These are phyloP conservation scores for Gentiana dahurica DNA, from an alignment of 257 asterid species.

Conservation along the genomic window DNA sequence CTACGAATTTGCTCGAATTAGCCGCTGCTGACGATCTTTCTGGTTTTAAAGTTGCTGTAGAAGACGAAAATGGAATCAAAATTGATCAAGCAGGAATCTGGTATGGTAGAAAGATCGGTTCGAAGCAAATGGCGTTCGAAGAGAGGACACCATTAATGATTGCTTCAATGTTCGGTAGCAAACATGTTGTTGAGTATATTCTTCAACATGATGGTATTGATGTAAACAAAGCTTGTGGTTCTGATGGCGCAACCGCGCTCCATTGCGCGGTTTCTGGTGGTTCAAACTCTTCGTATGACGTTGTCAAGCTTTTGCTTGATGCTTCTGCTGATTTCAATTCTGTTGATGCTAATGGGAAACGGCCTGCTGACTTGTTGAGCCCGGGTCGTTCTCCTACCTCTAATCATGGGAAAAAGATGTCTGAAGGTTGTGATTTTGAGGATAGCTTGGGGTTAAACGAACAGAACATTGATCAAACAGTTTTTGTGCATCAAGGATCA, in stretches of 20 bases:
- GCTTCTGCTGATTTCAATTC: slow-evolving; percentile 28
- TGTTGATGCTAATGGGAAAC: slow-evolving; percentile 24
- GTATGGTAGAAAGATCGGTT: slow-evolving; percentile 31
- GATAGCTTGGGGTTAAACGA: slow-evolving; percentile 6
- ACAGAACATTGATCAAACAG: slow-evolving; percentile 11
- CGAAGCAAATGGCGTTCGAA: slow-evolving; percentile 26
- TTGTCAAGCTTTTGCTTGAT: slow-evolving; percentile 27
- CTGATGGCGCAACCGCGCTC: slow-evolving; percentile 33
- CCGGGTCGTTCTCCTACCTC: slow-evolving; percentile 3
- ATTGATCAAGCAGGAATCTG: slow-evolving; percentile 24
- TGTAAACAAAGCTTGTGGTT: slow-evolving; percentile 27
- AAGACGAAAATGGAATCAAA: slow-evolving; percentile 13
- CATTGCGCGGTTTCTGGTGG: slow-evolving; percentile 33
- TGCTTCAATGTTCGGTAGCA: slow-evolving; percentile 35
- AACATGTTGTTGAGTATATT: slow-evolving; percentile 22
- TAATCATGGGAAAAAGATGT: slow-evolving; percentile 17
- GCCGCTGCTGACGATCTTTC: slow-evolving; percentile 30
- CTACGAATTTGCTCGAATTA: slow-evolving; percentile 20
- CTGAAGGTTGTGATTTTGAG: slow-evolving; percentile 1
- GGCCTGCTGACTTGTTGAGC: slow-evolving; percentile 24
- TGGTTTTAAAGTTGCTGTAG: slow-evolving; percentile 24
- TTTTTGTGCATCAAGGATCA: slow-evolving; percentile 5
- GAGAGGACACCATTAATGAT: slow-evolving; percentile 36
- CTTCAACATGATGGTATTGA: slow-evolving; percentile 22
- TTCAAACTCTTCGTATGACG: slow-evolving; percentile 15